These are phyloP conservation scores for Schizosaccharomyces versatilis DNA, from an alignment of 1,139 yeast species.

Conservation along the genomic window DNA sequence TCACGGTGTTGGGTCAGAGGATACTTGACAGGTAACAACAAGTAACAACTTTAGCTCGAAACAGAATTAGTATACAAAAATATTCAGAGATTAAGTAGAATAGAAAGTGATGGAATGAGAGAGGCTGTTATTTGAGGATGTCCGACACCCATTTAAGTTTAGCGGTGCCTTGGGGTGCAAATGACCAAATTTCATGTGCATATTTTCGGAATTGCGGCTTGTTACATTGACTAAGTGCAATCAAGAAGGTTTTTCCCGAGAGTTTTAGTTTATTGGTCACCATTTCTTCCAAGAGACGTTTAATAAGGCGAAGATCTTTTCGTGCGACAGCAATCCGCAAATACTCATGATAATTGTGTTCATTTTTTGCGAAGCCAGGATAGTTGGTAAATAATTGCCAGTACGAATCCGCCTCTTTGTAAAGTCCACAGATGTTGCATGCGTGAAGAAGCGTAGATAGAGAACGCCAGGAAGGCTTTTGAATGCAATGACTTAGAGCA, in stretches of 20 bases:
- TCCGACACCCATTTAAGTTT: neutral
- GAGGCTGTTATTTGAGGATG: neutral
- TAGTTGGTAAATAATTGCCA: neutral
- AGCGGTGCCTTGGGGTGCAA: neutral
- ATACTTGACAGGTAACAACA: neutral
- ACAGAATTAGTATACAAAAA: no score
- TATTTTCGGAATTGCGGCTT: neutral
- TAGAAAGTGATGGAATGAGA: no score
- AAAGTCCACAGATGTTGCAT: no score
- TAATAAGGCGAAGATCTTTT: neutral
- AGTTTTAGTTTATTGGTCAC: neutral
- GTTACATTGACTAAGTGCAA: neutral
- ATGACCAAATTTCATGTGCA: neutral
- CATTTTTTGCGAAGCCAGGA: neutral
- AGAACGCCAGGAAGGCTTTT: no score
- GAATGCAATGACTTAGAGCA: no score
- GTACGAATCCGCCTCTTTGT: neutral
- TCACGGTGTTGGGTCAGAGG: neutral
- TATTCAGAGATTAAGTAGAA: no score
- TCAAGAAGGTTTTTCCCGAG: neutral
- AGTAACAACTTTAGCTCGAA: no score
- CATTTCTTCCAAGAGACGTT: neutral
- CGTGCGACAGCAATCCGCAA: neutral
- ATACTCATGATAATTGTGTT: neutral
- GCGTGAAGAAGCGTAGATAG: no score